Conservation (phyloP, 2,329 filamentous ascomycete species). For the Hysterium pulicare region DNA sequence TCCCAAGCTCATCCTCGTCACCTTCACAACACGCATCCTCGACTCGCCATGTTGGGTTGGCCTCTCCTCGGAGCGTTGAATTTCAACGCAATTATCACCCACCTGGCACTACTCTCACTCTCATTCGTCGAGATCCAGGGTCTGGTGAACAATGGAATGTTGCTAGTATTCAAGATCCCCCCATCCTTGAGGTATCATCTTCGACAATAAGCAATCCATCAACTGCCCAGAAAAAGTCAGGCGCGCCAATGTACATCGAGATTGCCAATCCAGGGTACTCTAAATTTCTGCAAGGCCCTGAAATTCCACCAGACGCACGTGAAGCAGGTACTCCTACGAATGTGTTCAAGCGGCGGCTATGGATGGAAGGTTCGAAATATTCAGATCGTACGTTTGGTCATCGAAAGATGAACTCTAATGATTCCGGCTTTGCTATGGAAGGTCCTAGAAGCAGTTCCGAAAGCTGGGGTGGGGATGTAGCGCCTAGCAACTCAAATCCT, state of each 20-base stretch:
- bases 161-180: slow-evolving; percentile 46
- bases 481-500: background rate
- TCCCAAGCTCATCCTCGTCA: background rate
- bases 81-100: background rate
- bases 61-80: background rate
- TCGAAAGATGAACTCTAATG: slow-evolving; percentile 30
- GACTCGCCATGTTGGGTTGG: slow-evolving; percentile 4
- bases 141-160: slow-evolving; percentile 52
- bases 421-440: slow-evolving; percentile 20
- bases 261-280: slow-evolving; percentile 59
- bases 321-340: slow-evolving; percentile 8
- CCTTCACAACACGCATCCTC: background rate
- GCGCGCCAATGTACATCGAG: slow-evolving; percentile 50
- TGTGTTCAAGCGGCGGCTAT: slow-evolving; percentile 46
- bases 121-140: slow-evolving; percentile 51
- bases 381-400: slow-evolving; percentile 40
- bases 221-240: slow-evolving; percentile 30
- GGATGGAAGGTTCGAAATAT: slow-evolving; percentile 46
- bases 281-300: slow-evolving; percentile 46
- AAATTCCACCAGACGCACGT: too few species aligned
- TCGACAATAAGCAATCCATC: slow-evolving; percentile 32
- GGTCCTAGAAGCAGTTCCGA: slow-evolving; percentile 21
- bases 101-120: slow-evolving; percentile 36
- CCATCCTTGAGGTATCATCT: slow-evolving; percentile 43
- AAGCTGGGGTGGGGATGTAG: slow-evolving; percentile 7